Evolutionary conservation across 2,329 filamentous ascomycete genomes (phyloP), one percentile per base, ranked within the genome.

Genomic region (Endothia cerciana): DNA sequence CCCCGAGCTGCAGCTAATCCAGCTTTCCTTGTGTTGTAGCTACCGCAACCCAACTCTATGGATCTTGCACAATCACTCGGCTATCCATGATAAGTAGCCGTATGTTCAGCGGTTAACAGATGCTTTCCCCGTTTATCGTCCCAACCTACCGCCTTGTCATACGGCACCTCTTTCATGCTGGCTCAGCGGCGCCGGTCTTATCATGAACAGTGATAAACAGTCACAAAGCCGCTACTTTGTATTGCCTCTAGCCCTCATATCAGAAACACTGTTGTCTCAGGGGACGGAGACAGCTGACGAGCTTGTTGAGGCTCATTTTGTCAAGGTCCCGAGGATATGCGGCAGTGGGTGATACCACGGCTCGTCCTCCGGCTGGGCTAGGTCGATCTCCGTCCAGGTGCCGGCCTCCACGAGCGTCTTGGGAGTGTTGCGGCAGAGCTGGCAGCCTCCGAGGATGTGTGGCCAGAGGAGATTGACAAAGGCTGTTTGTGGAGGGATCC

Each of bases 401-500:
- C 84, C 85, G 11, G 81, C 83, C 43, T 81, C 77, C 36, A 75
- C 76, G n/a, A 87, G 73, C 28, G 73, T 80, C 64, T 77, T 77
- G 33, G 75, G 78, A 0, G 85, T 88, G 53, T 80, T 77, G 11
- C 84, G 79, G 63, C 79, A 80, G 15, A 87, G 73, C 53, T 82
- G 73, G 67, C 85, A 87, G 4, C 83, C 84, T 2, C 83, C 84
- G 47, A 87, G 72, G 53, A 82, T 73, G 33, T 76, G 74, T 1
- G 83, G 82, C 85, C 85, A 87, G 66, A 84, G 75, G 11, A 86
- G 49, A 63, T 86, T 85, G 47, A 85, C 66, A 25, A 84, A 73
- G 1, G 78, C 85, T 87, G 56, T 30, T 25, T 11, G 17, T 17
- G 47, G 22, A 4, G 7, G 25, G 13, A 28, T 19, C 22, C 22